Evolutionary conservation across 2,329 filamentous ascomycete species (phyloP).

Genomic region (Talaromyces verruculosus): DNA sequence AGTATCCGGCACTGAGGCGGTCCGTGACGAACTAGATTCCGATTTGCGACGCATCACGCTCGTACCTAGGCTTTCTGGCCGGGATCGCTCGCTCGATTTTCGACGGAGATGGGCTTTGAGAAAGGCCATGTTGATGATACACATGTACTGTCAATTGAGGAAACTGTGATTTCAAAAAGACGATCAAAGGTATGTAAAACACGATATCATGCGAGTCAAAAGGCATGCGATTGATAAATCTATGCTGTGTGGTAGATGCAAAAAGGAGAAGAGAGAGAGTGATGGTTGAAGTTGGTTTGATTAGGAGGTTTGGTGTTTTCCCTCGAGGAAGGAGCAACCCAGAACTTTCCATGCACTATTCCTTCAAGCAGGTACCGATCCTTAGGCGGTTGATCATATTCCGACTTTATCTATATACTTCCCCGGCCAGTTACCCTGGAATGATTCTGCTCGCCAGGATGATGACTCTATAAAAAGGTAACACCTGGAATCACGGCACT

Average conservation of each 20-base stretch:
- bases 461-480: conserved; percentile 34
- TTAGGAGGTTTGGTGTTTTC: neutral
- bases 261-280: conserved; percentile 37
- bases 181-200: conserved; percentile 52
- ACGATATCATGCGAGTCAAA: conserved; percentile 60
- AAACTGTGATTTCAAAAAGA: conserved; percentile 31
- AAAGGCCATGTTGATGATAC: conserved; percentile 16
- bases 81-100: conserved; percentile 13
- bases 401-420: neutral
- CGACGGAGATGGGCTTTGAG: conserved; percentile 15
- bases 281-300: neutral
- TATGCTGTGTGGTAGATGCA: conserved; percentile 23
- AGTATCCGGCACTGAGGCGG: neutral
- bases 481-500: conserved; percentile 70
- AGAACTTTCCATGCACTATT: neutral
- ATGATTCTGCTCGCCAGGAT: neutral
- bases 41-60: conserved; percentile 1
- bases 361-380: neutral
- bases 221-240: conserved; percentile 32
- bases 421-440: neutral
- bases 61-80: neutral
- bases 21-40: conserved; percentile 3
- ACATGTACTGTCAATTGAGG: conserved; percentile 23
- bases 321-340: neutral
- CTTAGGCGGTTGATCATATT: neutral